Evolutionary conservation across 1,284 basidiomycete genomes (phyloP).

Genomic region (Mrakiaceae sp.): DNA sequence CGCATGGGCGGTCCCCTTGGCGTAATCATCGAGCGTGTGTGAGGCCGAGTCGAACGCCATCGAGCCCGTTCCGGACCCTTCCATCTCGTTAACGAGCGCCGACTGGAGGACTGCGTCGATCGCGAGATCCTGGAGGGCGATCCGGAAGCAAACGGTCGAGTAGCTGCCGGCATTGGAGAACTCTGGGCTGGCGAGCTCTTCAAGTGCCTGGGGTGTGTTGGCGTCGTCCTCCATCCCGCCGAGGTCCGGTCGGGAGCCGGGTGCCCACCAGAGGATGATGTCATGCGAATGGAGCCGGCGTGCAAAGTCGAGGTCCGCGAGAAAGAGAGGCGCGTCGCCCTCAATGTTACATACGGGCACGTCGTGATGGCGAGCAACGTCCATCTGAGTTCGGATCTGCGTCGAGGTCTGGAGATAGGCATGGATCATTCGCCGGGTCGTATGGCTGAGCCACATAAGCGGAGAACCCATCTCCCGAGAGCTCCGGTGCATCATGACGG

Average conservation of each 20-base stretch:
- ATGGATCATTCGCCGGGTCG: constrained; percentile 55
- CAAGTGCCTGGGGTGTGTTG: constrained; percentile 45
- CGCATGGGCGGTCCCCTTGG: constrained; percentile 55
- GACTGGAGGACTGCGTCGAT: constrained; percentile 92
- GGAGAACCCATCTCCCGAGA: constrained; percentile 47
- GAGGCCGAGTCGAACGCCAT: constrained; percentile 89
- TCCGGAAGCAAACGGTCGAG: constrained; percentile 83
- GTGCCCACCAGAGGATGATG: constrained; percentile 94
- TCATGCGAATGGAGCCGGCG: constrained; percentile 76
- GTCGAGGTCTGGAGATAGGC: constrained; percentile 68
- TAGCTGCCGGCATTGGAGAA: constrained; percentile 80
- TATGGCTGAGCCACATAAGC: constrained; percentile 43
- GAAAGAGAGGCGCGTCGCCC: constrained; percentile 71
- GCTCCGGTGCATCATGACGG: constrained; percentile 74
- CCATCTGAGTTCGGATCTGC: constrained; percentile 72
- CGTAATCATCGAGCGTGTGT: constrained; percentile 83
- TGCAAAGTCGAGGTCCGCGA: constrained; percentile 86
- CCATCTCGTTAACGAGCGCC: constrained; percentile 87
- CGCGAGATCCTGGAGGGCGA: constrained; percentile 82
- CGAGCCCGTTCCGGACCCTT: constrained; percentile 75
- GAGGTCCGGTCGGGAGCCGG: constrained; percentile 76
- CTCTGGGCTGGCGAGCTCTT: constrained; percentile 75
- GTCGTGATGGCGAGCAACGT: constrained; percentile 82
- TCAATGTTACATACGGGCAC: constrained; percentile 86
- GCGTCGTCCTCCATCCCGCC: constrained; percentile 87